Evolutionary conservation across 805 yeast genomes (phyloP), one percentile per base, ranked within the genome.

Genomic region (Lipomyces yamanashiensis): DNA sequence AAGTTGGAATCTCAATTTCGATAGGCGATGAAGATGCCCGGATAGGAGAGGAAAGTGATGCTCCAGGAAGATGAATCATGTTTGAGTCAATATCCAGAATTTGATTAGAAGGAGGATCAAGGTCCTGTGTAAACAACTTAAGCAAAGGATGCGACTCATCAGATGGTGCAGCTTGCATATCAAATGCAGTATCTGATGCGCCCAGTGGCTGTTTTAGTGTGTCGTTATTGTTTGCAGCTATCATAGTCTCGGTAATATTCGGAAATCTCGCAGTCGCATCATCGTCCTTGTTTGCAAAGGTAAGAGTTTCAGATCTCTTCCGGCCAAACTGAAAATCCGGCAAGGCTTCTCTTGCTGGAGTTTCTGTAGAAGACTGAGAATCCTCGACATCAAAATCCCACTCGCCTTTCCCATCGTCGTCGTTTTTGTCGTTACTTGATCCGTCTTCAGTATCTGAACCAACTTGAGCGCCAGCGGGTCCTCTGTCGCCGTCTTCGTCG

Each of bases 341-440:
- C 50, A 15, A n/a, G 33, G 37, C 41, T n/a, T 10, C n/a, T 34
- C n/a, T 28, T n/a, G 40, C 9, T 19, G 39, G 9, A 12, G 5
- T 2, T 8, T 17, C 9, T n/a, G n/a, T 21, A n/a, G 41, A 7
- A 13, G 9, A 8, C 19, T 12, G 39, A 12, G 13, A 13, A 41
- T 41, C 47, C 9, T 44, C 67, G 23, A 47, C 66, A 59, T 63
- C 71, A 59, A 62, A 66, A 37, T 67, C 68, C 61, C 67, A 68
- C 21, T 48, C 56, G 48, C 43, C 54, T 19, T 50, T 49, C 28
- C 37, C 50, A 8, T 15, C 21, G 23, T 68, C 67, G 57, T 74
- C 63, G 61, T 75, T 67, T 68, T 70, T 65, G 58, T 69, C 70
- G 71, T 79, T 72, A 68, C 75, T 60, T 73, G 77, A 51, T 4